Evolutionary conservation across 1,284 basidiomycete species (phyloP), one percentile per base, ranked within the genome.

Genomic region (Ustilago xerochloae): DNA sequence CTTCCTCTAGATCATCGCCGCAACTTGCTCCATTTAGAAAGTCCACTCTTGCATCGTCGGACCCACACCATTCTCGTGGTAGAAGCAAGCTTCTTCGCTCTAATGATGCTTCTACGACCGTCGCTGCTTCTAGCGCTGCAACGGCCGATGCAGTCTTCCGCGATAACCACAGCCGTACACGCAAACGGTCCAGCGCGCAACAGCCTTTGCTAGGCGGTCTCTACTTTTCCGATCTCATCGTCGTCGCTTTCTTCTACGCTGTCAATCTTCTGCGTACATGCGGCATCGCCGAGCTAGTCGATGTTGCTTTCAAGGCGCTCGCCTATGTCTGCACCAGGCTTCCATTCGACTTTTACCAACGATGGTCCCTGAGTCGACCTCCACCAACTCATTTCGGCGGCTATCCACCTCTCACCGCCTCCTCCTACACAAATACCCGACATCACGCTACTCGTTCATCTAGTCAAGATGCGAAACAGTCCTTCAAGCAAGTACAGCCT

Each of bases 211-310:
- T 84, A 6, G 82, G 82, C 38, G 81, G 81, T 15, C 63, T 84
- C 39, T 82, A 78, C 63, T 75, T 80, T 43, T 75, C 80, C 22
- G 82, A 84, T 41, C 58, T 83, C 48, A 50, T 84, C 53, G 79
- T 84, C 38, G 72, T 81, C 12, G 67, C 67, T 45, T 69, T 78
- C 41, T 71, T 76, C 46, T 79, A 81, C 20, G 59, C 69, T 4
- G 49, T 78, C 60, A 83, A 84, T 59, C 65, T 82, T 1, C 18
- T 83, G 30, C 56, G 73, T 7, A 83, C 82, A 10, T 76, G 75
- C 51, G 71, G 74, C 22, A 45, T 84, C 15, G 82, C 79, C 28
- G 81, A 84, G 56, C 54, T 82, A 6, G 56, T 75, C 12, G 82
- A 84, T 47, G 63, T 83, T 15, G 62, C 77, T 7, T 78, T 77